phyloP scores from a whole-genome alignment of 2,329 filamentous ascomycete species.

The Plectosphaerella cucumerina region DNA sequence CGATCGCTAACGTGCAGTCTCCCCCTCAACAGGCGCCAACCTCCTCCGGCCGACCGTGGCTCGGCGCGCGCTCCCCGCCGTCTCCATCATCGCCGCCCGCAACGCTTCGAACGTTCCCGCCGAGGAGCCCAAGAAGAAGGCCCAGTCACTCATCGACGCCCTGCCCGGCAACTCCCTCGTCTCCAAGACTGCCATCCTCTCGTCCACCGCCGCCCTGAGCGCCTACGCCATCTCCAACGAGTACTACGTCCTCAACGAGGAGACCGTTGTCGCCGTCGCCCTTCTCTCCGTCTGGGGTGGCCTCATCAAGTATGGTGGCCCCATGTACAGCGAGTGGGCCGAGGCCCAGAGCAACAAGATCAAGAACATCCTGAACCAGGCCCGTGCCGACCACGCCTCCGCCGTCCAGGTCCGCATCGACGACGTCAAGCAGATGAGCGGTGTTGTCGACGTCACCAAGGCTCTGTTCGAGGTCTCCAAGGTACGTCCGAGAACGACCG shows the following conservation, averaged over 20 bases:
- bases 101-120: slow-evolving; percentile 72
- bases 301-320: slow-evolving; percentile 89
- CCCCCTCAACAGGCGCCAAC: slow-evolving; percentile 65
- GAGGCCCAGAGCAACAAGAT: slow-evolving; percentile 86
- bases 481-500: slow-evolving; percentile 47
- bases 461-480: slow-evolving; percentile 95
- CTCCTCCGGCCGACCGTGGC: slow-evolving; percentile 81
- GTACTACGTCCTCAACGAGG: slow-evolving; percentile 99
- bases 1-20: slow-evolving; percentile 6
- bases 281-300: slow-evolving; percentile 89
- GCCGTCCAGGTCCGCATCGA: slow-evolving; percentile 93
- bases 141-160: slow-evolving; percentile 88
- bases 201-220: slow-evolving; percentile 82
- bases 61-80: slow-evolving; percentile 69
- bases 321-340: slow-evolving; percentile 89
- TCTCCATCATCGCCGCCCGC: slow-evolving; percentile 66
- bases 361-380: slow-evolving; percentile 90
- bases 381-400: slow-evolving; percentile 89
- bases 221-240: slow-evolving; percentile 98
- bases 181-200: slow-evolving; percentile 96
- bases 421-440: slow-evolving; percentile 89
- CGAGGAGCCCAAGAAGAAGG: slow-evolving; percentile 94
- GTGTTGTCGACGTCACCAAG: slow-evolving; percentile 96
- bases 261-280: slow-evolving; percentile 90
- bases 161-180: slow-evolving; percentile 88